Conservation (phyloP, 371 early-diverging fungal genomes). For the Apophysomyces variabilis region DNA sequence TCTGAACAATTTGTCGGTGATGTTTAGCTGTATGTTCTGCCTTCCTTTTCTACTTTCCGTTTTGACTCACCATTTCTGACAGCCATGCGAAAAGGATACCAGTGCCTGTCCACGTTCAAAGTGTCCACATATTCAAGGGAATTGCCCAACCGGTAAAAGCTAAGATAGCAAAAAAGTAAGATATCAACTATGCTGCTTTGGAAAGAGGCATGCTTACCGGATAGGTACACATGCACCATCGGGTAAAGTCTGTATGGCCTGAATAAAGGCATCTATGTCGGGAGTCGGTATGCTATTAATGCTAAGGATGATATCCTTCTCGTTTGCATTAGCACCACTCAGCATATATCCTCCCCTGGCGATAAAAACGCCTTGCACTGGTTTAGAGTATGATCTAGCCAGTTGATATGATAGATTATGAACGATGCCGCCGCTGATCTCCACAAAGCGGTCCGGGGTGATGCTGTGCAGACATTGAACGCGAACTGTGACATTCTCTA, state of each 20-base stretch:
- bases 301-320: slow-evolving; percentile 66
- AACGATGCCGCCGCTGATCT: slow-evolving; percentile 85
- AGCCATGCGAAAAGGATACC: slow-evolving; percentile 80
- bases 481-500: slow-evolving; percentile 50
- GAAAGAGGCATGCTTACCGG: slow-evolving; percentile 26
- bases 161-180: neutral
- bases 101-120: slow-evolving; percentile 83
- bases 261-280: slow-evolving; percentile 77
- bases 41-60: neutral
- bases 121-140: slow-evolving; percentile 78
- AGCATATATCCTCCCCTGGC: slow-evolving; percentile 76
- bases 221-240: slow-evolving; percentile 83
- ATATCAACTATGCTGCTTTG: neutral
- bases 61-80: slow-evolving; percentile 67
- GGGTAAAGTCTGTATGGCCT: slow-evolving; percentile 68
- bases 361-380: slow-evolving; percentile 83
- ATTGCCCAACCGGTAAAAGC: slow-evolving; percentile 70
- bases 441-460: slow-evolving; percentile 76
- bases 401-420: slow-evolving; percentile 87
- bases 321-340: slow-evolving; percentile 65
- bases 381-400: slow-evolving; percentile 74
- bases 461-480: slow-evolving; percentile 82
- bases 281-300: slow-evolving; percentile 79
- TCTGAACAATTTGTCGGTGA: slow-evolving; percentile 30
- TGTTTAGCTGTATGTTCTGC: too few relatives aligned